Evolutionary conservation across 1,284 basidiomycete species (phyloP).

Genomic region (Puccinia hordei): DNA sequence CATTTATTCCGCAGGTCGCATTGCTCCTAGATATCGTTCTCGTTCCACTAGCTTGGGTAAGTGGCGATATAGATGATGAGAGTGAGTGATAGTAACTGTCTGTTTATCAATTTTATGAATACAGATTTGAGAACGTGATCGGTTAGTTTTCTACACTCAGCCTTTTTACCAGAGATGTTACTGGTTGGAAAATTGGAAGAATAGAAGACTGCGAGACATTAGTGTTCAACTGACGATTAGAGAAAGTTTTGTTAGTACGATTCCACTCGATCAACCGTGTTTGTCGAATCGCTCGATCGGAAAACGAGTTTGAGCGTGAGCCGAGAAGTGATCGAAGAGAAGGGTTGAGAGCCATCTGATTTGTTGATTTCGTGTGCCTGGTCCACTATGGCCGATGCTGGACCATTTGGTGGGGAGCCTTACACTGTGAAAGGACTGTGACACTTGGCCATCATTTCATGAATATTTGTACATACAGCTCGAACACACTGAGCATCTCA

Average conservation of each 20-base stretch:
- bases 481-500: too few relatives aligned
- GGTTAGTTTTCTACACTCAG: neutral
- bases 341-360: neutral
- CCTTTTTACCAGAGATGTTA: neutral
- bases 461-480: too few relatives aligned
- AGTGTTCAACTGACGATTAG: neutral
- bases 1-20: neutral
- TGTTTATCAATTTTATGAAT: neutral
- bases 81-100: constrained; percentile 1
- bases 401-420: too few relatives aligned
- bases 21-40: neutral
- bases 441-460: too few relatives aligned
- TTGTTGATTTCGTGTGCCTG: too few relatives aligned
- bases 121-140: neutral
- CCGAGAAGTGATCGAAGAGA: neutral
- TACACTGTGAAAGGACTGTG: too few relatives aligned
- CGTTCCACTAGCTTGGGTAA: constrained; percentile 6
- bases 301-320: neutral
- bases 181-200: neutral
- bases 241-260: neutral
- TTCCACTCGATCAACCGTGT: neutral
- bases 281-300: neutral
- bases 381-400: too few relatives aligned
- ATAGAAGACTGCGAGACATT: neutral
- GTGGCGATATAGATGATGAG: neutral